Base-by-base conservation (phyloP, 2,329 filamentous ascomycete genomes). In the Diaporthe citri region DNA sequence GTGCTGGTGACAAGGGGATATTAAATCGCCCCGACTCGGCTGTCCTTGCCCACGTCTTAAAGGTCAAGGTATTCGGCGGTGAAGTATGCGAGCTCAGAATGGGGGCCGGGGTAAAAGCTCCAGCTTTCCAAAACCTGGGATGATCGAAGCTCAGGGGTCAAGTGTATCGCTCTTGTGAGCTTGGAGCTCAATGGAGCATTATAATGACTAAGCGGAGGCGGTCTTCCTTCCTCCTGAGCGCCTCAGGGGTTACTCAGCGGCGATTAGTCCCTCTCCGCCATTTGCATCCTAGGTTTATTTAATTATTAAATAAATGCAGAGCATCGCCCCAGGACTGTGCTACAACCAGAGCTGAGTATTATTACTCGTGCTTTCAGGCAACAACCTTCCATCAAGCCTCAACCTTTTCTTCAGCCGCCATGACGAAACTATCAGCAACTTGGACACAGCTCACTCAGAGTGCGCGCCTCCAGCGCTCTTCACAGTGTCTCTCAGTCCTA, bases 121-220 rank as follows among this genome's bases (percentile, higher is more conserved):
- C 22, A 8, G 4, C n/a, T 67, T 12, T 12, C 13, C 1, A 36
- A 22, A 39, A 5, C 41, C 1, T 6, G 22, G 36, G 6, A 48
- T 60, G 39, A 66, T n/a, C n/a, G 4, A n/a, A 31, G 13, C 25
- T 36, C 25, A 20, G 7, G n/a, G 36, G n/a, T n/a, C 9, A 12
- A 6, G 3, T 59, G 15, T 28, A 62, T 43, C 5, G n/a, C 36
- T 8, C 31, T 5, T 36, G 41, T 34, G 28, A 36, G 12, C 28
- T n/a, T 15, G 12, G 31, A 46, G 41, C 12, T 13, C 10, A 7
- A 22, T 25, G n/a, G 34, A 36, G n/a, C 15, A 25, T 25, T 9
- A 3, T 13, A 36, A 51, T 67, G 64, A 67, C 64, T 52, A 67
- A 67, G 64, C 64, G 64, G 64, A 39, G 64, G 31, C 25, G 25